Evolutionary conservation across 2,329 filamentous ascomycete species (phyloP).

Genomic region (Tolypocladium endophyticum): DNA sequence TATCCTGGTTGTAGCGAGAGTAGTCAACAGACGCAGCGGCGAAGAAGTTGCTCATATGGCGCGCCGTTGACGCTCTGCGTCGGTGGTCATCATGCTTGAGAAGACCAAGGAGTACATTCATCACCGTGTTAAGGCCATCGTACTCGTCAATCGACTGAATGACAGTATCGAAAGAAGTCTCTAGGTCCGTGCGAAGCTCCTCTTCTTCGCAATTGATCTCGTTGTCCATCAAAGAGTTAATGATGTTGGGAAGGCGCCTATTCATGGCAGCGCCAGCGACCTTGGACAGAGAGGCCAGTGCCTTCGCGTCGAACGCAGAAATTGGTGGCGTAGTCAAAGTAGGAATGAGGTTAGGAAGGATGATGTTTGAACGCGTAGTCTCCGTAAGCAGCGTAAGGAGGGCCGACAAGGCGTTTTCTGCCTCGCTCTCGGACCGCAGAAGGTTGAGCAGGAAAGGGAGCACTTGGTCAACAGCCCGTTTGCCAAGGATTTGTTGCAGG

Average conservation of each 20-base stretch:
- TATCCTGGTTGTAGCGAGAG: slow-evolving; percentile 90
- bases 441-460: slow-evolving; percentile 84
- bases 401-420: slow-evolving; percentile 85
- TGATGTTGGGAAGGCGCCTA: slow-evolving; percentile 74
- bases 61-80: slow-evolving; percentile 66
- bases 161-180: slow-evolving; percentile 76
- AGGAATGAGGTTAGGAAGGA: slow-evolving; percentile 89
- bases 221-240: slow-evolving; percentile 91
- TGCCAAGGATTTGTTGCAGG: slow-evolving; percentile 85
- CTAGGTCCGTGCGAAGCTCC: slow-evolving; percentile 61
- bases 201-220: slow-evolving; percentile 71
- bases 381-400: slow-evolving; percentile 91
- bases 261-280: slow-evolving; percentile 90
- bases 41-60: slow-evolving; percentile 82
- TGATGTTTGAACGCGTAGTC: slow-evolving; percentile 87
- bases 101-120: slow-evolving; percentile 83
- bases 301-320: slow-evolving; percentile 87
- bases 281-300: slow-evolving; percentile 82
- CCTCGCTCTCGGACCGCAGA: slow-evolving; percentile 75
- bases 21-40: slow-evolving; percentile 72
- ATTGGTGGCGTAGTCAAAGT: slow-evolving; percentile 86
- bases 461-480: slow-evolving; percentile 90
- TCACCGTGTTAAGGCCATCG: slow-evolving; percentile 88
- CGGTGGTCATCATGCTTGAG: slow-evolving; percentile 89
- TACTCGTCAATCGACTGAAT: slow-evolving; percentile 89